These are phyloP conservation scores for Ganoderma lucidum DNA, from an alignment of 1,284 basidiomycete genomes.

Conservation along the genomic window DNA sequence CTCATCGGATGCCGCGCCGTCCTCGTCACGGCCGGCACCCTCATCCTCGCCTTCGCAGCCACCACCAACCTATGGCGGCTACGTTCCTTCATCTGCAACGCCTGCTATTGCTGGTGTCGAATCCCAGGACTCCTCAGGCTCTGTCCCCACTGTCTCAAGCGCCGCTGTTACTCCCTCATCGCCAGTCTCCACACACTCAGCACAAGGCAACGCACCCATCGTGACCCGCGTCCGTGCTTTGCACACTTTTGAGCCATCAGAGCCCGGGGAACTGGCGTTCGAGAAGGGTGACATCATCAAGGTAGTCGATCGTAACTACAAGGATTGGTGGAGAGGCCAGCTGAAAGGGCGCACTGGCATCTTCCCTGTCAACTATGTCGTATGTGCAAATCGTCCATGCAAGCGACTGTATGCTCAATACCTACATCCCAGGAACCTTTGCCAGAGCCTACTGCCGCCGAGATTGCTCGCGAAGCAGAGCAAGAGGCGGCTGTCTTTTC, in stretches of 20 bases:
- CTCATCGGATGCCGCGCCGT: conserved; percentile 35
- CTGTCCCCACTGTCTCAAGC: conserved; percentile 34
- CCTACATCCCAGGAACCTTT: conserved; percentile 75
- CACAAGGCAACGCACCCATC: conserved; percentile 48
- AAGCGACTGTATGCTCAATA: neutral
- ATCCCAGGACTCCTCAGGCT: neutral
- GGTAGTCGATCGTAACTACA: conserved; percentile 94
- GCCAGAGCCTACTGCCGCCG: conserved; percentile 84
- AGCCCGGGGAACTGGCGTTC: conserved; percentile 93
- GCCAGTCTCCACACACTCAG: conserved; percentile 44
- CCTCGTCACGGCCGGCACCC: conserved; percentile 21
- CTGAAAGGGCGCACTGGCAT: conserved; percentile 94
- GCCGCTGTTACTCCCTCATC: conserved; percentile 35
- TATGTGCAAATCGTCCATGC: conserved; percentile 47
- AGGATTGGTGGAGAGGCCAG: conserved; percentile 99
- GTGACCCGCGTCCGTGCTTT: conserved; percentile 90
- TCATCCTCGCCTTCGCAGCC: conserved; percentile 26
- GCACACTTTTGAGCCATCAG: conserved; percentile 90
- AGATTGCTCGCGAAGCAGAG: conserved; percentile 87
- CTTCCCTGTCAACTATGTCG: conserved; percentile 98
- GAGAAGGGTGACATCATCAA: conserved; percentile 96
- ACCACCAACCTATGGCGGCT: conserved; percentile 41
- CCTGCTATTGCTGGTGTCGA: conserved; percentile 39
- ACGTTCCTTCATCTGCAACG: conserved; percentile 42
- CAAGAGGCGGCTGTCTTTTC: conserved; percentile 89